Base-by-base conservation (phyloP, 2,329 filamentous ascomycete genomes). In the Penicillium aurantiogriseum region DNA sequence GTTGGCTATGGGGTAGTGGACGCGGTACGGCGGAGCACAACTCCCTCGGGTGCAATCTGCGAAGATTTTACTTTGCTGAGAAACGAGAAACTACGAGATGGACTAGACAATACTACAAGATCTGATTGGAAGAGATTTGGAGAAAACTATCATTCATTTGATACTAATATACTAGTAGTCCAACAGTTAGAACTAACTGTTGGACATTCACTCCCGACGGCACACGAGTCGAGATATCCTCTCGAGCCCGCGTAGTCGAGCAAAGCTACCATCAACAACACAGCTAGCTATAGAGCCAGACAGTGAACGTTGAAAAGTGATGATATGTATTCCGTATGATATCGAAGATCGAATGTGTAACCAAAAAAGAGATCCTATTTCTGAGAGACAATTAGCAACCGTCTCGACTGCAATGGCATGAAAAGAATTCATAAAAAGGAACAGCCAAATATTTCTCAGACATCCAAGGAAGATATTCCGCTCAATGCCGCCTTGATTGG, bases 381-480 rank as follows among this genome's bases (percentile, higher is more conserved):
- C 62, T 64, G 54, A 60, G 58, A 54, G 57, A 59, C 62, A 56
- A 60, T 67, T 65, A 66, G 63, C 56, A 40, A 58, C 50, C 43
- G 61, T 57, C 63, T 44, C 57, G 46, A 50, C 29, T 46, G 45
- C 15, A 57, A 54, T 53, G 46, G 50, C 40, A 51, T 38, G 33
- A 27, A 40, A 53, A 52, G 23, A 54, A 51, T 60, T 61, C 55
- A 56, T 54, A 43, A 62, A 52, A 51, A 59, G 51, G 54, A 63
- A 59, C 62, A 68, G 63, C 63, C 50, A 66, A 62, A 53, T 56
- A 51, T 10, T 66, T 63, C 62, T 69, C 71, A 73, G 71, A 73
- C 71, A 73, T 73, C 71, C 71, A 73, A 73, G 71, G 71, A 73
- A 73, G 71, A 68, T 68, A 66, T 63, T 68, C 66, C 71, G 70